phyloP scores from a whole-genome alignment of 805 yeast genomes.

The Ogataea methanolica region DNA sequence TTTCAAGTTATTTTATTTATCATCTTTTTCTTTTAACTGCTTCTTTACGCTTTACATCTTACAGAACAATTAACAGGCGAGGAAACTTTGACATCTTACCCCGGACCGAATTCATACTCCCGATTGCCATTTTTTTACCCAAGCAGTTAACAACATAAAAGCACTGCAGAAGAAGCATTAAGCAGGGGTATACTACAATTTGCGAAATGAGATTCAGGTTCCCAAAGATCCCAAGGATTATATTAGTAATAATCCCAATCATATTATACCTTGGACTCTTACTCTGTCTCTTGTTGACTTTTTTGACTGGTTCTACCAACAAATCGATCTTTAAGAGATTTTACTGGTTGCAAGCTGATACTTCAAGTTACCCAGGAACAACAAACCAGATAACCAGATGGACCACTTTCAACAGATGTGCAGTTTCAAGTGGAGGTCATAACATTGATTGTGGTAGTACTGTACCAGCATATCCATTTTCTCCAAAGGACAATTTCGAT shows the following conservation, averaged over 20 bases:
- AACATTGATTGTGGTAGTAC: constrained; percentile 48
- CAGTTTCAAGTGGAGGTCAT: constrained; percentile 33
- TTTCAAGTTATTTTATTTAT: no score
- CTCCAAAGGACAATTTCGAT: constrained; percentile 74
- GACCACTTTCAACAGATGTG: constrained; percentile 72
- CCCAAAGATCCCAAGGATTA: not conserved
- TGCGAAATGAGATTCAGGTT: no score
- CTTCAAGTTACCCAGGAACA: constrained; percentile 46
- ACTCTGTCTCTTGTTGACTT: constrained; percentile 53
- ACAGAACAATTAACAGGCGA: no score
- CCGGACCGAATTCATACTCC: no score
- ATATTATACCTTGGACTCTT: constrained; percentile 34
- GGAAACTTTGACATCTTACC: no score
- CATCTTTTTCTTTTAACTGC: no score
- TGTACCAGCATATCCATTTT: constrained; percentile 77
- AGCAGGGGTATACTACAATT: no score
- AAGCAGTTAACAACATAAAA: no score
- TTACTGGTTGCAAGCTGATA: constrained; percentile 79
- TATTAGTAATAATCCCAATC: constrained; percentile 6
- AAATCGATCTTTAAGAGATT: constrained; percentile 50
- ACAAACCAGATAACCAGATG: constrained; percentile 55
- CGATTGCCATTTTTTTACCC: no score
- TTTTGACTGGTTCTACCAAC: constrained; percentile 60
- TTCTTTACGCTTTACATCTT: no score
- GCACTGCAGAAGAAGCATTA: no score